Percentiles rank a stretch among this genome's conserved stretches.
Evolutionary conservation across 768 basidiomycete species (phyloP).

Genomic region (Candolleomyces aberdarensis): DNA sequence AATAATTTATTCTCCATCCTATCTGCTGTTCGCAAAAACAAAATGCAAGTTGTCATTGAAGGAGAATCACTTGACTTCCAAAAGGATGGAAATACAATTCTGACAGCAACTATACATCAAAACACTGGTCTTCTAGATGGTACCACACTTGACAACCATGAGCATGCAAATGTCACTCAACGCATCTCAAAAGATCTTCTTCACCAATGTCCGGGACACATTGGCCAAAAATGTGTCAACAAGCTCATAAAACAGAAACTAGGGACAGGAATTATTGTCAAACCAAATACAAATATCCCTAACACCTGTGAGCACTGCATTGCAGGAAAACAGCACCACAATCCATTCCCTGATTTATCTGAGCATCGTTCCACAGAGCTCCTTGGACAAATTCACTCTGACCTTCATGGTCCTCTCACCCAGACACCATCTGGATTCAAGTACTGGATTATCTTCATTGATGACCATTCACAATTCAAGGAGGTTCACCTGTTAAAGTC

Average conservation of each 20-base stretch:
- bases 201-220: not conserved
- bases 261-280: slow-evolving; percentile 10
- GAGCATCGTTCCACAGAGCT: not conserved
- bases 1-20: slow-evolving; percentile 13
- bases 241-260: not conserved
- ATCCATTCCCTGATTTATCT: slow-evolving; percentile 10
- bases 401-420: slow-evolving; percentile 28
- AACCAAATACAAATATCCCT: slow-evolving; percentile 1
- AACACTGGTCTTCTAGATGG: not conserved
- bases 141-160: not conserved
- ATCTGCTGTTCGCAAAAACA: not conserved
- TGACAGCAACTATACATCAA: not conserved
- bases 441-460: slow-evolving; percentile 13
- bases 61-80: not conserved
- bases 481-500: slow-evolving; percentile 1
- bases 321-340: slow-evolving; percentile 16
- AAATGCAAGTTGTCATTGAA: not conserved
- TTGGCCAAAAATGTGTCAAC: slow-evolving; percentile 1
- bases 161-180: not conserved
- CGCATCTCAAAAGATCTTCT: not conserved
- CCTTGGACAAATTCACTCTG: slow-evolving; percentile 24
- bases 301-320: slow-evolving; percentile 16
- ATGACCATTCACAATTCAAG: slow-evolving; percentile 2
- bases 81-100: not conserved
- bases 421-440: slow-evolving; percentile 6